Percentiles rank a stretch among this genome's conserved stretches.
Conservation (phyloP, 345 rosid species). For the Corchorus olitorius region DNA sequence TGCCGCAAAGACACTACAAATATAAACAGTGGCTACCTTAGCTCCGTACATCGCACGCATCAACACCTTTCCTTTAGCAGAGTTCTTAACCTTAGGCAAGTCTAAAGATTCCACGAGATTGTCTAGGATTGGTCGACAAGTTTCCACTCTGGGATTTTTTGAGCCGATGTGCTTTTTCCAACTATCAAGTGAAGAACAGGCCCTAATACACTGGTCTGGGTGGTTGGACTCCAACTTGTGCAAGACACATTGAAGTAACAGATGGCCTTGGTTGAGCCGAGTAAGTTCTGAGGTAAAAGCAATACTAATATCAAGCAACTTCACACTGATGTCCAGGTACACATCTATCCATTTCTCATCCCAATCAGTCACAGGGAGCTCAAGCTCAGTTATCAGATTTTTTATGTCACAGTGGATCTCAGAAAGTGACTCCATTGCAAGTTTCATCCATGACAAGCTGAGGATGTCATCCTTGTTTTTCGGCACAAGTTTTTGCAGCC, state of each 20-base stretch:
- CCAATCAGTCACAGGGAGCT: constrained; percentile 85
- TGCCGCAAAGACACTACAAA: constrained; percentile 72
- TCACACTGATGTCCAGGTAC: constrained; percentile 83
- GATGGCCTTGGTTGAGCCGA: constrained; percentile 76
- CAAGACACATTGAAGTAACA: constrained; percentile 66
- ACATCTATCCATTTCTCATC: constrained; percentile 92
- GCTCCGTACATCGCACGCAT: constrained; percentile 91
- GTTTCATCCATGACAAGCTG: constrained; percentile 80
- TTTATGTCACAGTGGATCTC: constrained; percentile 71
- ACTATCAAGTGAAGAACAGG: constrained; percentile 66
- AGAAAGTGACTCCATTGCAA: constrained; percentile 75
- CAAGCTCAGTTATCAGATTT: constrained; percentile 66
- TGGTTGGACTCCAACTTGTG: constrained; percentile 61
- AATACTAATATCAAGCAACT: constrained; percentile 77
- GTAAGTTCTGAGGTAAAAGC: constrained; percentile 82
- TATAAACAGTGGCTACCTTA: constrained; percentile 73
- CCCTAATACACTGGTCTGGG: constrained; percentile 46
- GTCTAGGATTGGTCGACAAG: constrained; percentile 57
- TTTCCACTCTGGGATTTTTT: constrained; percentile 65
- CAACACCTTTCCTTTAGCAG: constrained; percentile 82
- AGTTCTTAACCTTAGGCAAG: constrained; percentile 87
- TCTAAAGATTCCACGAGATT: constrained; percentile 53
- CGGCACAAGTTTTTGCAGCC: constrained; percentile 63
- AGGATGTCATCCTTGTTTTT: constrained; percentile 63
- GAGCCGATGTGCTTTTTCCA: constrained; percentile 74